Conservation (phyloP, 2,329 filamentous ascomycete genomes). For the Apiospora arundinis region DNA sequence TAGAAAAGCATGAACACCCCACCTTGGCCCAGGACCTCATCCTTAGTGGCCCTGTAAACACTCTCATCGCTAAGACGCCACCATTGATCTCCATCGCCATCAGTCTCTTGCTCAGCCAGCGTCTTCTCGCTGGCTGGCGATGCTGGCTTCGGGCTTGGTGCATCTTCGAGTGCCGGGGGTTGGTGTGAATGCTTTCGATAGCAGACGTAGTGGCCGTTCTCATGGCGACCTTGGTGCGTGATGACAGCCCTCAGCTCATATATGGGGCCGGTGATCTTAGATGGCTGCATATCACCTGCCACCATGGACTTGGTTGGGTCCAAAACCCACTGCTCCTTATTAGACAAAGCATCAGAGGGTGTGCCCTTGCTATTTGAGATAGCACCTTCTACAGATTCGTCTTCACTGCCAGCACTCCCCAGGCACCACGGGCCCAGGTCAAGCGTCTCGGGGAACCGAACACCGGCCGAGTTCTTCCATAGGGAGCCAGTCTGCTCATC, state of each 20-base stretch:
- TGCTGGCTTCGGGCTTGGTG: constrained; percentile 18
- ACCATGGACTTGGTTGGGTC: constrained; percentile 78
- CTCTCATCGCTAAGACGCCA: constrained; percentile 92
- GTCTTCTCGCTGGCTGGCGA: constrained; percentile 25
- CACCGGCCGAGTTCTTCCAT: constrained; percentile 82
- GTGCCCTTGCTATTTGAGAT: constrained; percentile 35
- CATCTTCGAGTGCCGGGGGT: constrained; percentile 24
- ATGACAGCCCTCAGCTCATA: constrained; percentile 86
- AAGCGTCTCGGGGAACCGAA: constrained; percentile 76
- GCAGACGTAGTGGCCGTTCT: constrained; percentile 95
- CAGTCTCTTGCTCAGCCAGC: constrained; percentile 29
- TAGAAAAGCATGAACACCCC: constrained; percentile 99
- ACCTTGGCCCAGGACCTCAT: constrained; percentile 74
- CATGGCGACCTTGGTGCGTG: constrained; percentile 88
- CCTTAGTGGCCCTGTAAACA: constrained; percentile 76
- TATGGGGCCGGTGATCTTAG: constrained; percentile 61
- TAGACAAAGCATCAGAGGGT: constrained; percentile 33
- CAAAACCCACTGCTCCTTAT: constrained; percentile 71
- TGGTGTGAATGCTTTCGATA: constrained; percentile 72
- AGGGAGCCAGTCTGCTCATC: constrained; percentile 81
- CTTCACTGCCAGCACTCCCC: constrained; percentile 56
- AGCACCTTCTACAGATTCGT: constrained; percentile 23
- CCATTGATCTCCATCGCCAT: constrained; percentile 61
- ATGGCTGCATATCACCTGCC: constrained; percentile 56
- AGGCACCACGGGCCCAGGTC: constrained; percentile 88